These are phyloP conservation scores for Hypoxylon sp. DNA, from an alignment of 2,329 filamentous ascomycete species.

Conservation along the genomic window DNA sequence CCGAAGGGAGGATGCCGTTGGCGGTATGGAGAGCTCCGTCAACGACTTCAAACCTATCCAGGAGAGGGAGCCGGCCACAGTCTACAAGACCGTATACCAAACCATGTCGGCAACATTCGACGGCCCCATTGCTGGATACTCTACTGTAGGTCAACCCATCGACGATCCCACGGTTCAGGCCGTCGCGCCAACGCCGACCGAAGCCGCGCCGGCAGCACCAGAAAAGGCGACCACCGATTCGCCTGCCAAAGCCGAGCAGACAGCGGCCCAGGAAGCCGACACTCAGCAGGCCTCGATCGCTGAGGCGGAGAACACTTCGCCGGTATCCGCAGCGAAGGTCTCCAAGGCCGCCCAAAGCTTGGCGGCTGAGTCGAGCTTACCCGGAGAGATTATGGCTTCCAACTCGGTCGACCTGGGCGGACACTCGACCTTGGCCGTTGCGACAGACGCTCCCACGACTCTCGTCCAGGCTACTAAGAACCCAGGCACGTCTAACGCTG, in stretches of 20 bases:
- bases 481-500: constrained; percentile 30
- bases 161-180: constrained; percentile 35
- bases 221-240: constrained; percentile 2
- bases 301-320: constrained; percentile 6
- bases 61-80: constrained; percentile 40
- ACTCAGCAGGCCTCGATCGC: constrained; percentile 7
- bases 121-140: constrained; percentile 53
- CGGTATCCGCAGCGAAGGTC: constrained; percentile 3
- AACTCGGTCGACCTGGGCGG: constrained; percentile 43
- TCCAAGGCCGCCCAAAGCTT: constrained; percentile 8
- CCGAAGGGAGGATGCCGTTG: constrained; percentile 36
- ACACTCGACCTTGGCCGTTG: constrained; percentile 41
- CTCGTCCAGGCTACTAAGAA: constrained; percentile 39
- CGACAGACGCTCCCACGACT: constrained; percentile 42
- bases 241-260: neutral
- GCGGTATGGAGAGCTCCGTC: constrained; percentile 43
- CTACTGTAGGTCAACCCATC: constrained; percentile 46
- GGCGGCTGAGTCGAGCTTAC: constrained; percentile 26
- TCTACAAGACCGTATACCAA: constrained; percentile 51
- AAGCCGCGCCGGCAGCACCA: constrained; percentile 1
- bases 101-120: constrained; percentile 53
- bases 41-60: constrained; percentile 40
- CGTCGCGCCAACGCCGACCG: constrained; percentile 11
- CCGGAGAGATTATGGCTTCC: constrained; percentile 35
- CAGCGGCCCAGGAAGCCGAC: constrained; percentile 12